Evolutionary conservation across 2,329 filamentous ascomycete species (phyloP).

Genomic region (Fusarium papillatum): DNA sequence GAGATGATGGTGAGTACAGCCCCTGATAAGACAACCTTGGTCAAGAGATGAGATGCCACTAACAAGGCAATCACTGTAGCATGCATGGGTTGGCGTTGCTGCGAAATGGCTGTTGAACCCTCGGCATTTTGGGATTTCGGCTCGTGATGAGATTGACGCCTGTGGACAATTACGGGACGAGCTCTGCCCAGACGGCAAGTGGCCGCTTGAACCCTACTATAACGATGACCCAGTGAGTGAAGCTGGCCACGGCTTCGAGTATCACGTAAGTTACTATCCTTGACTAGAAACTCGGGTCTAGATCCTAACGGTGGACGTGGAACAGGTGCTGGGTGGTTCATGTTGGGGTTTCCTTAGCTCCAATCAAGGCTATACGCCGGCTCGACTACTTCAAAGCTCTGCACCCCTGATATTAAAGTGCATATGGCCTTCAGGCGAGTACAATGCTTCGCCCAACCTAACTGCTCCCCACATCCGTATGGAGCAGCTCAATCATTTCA

Average conservation of each 20-base stretch:
- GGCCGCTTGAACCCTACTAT: constrained; percentile 38
- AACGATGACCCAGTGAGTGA: constrained; percentile 40
- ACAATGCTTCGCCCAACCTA: constrained; percentile 3
- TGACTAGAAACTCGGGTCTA: not conserved
- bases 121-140: constrained; percentile 21
- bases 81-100: constrained; percentile 25
- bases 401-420: constrained; percentile 16
- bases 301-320: not conserved
- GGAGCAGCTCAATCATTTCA: constrained; percentile 20
- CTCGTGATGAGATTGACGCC: constrained; percentile 1
- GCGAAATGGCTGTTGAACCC: constrained; percentile 36
- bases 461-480: not conserved
- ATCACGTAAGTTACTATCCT: constrained; percentile 11
- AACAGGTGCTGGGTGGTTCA: constrained; percentile 39
- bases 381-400: constrained; percentile 29
- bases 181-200: constrained; percentile 4
- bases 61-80: constrained; percentile 24
- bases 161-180: constrained; percentile 21
- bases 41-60: not conserved
- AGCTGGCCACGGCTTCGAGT: constrained; percentile 42
- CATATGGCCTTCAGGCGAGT: not conserved
- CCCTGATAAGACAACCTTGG: not conserved
- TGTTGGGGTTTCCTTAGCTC: constrained; percentile 29
- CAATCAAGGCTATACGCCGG: not conserved
- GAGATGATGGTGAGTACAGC: constrained; percentile 45